These are phyloP conservation scores for Fusarium equiseti DNA, from an alignment of 2,329 filamentous ascomycete species.

Conservation along the genomic window DNA sequence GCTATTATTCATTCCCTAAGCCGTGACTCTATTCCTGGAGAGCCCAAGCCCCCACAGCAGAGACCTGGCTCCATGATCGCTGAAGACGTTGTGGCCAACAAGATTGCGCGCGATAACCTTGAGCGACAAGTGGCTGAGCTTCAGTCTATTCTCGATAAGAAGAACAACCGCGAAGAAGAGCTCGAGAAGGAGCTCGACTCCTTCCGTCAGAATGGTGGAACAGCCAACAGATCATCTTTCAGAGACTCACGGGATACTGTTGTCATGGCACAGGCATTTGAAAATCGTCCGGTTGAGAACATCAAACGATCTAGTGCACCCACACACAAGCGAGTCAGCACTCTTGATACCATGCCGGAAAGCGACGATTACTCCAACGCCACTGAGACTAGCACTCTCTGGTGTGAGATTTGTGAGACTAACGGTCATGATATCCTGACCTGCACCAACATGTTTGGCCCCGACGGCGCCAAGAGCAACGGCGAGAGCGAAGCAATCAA, in stretches of 20 bases:
- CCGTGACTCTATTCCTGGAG: slow-evolving; percentile 71
- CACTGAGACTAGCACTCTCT: slow-evolving; percentile 79
- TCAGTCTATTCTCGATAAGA: slow-evolving; percentile 77
- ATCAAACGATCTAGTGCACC: slow-evolving; percentile 64
- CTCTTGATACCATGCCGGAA: slow-evolving; percentile 76
- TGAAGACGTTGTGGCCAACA: slow-evolving; percentile 49
- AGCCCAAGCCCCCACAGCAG: slow-evolving; percentile 50
- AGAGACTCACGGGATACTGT: slow-evolving; percentile 77
- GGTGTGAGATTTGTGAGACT: slow-evolving; percentile 97
- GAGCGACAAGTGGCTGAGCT: slow-evolving; percentile 86
- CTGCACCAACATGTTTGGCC: slow-evolving; percentile 88
- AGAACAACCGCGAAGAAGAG: slow-evolving; percentile 82
- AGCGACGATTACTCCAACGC: slow-evolving; percentile 76
- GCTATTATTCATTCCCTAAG: slow-evolving; percentile 97
- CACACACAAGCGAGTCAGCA: slow-evolving; percentile 64
- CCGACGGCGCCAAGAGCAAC: slow-evolving; percentile 54
- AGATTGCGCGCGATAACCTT: slow-evolving; percentile 69
- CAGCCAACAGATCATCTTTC: slow-evolving; percentile 65
- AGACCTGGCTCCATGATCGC: slow-evolving; percentile 54
- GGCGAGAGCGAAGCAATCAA: slow-evolving; percentile 51
- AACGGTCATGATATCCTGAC: slow-evolving; percentile 93
- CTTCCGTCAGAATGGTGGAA: slow-evolving; percentile 63
- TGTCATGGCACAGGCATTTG: slow-evolving; percentile 65
- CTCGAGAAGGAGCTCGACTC: slow-evolving; percentile 83
- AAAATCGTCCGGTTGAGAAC: slow-evolving; percentile 59